Percentiles rank a stretch among this genome's conserved stretches.
These are phyloP conservation scores for Jaltomata sinuosa DNA, from an alignment of 257 asterid species.

Conservation along the genomic window DNA sequence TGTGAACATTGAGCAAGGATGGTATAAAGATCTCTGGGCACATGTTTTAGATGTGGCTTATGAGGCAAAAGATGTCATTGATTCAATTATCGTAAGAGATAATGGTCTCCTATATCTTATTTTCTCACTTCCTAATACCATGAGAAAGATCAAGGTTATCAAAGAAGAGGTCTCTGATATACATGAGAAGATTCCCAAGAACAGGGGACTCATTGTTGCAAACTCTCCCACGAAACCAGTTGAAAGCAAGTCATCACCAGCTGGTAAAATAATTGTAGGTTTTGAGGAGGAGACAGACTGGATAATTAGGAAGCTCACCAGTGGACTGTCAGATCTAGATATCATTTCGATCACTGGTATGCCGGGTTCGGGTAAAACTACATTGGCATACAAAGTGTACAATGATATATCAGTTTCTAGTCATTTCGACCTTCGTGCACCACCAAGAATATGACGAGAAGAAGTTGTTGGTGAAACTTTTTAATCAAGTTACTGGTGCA, in stretches of 20 bases:
- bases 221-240: background rate
- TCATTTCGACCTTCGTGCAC: too few species aligned
- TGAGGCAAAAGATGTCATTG: background rate
- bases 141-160: background rate
- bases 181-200: background rate
- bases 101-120: background rate
- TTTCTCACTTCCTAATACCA: background rate
- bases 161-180: background rate
- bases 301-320: background rate
- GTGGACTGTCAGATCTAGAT: background rate
- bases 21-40: background rate
- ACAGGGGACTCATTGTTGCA: too few species aligned
- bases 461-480: too few species aligned
- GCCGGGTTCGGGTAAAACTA: too few species aligned
- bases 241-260: background rate
- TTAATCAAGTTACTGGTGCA: too few species aligned
- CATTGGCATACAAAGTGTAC: too few species aligned
- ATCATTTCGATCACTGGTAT: background rate
- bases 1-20: background rate
- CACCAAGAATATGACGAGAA: too few species aligned
- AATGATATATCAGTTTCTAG: too few species aligned
- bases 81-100: background rate
- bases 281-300: background rate
- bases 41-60: background rate
- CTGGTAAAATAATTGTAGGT: background rate